Percentiles rank a stretch among this genome's conserved stretches.
These are phyloP conservation scores for Ustilago vetiveriae DNA, from an alignment of 1,284 basidiomycete genomes.

Conservation along the genomic window DNA sequence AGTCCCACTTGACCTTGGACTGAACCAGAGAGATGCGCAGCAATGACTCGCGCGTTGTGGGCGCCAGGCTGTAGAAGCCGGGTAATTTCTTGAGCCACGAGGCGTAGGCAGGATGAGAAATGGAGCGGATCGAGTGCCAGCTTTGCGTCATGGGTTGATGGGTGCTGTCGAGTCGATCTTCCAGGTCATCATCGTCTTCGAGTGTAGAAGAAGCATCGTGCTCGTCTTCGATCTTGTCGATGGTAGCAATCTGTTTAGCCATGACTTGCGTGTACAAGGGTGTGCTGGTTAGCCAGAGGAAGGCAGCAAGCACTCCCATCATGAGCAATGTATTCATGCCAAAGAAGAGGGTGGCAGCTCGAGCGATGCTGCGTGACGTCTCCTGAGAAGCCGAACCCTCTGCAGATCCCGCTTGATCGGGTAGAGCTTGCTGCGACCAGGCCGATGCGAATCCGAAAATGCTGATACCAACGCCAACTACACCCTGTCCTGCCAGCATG, in stretches of 20 bases:
- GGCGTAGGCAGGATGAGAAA: constrained; percentile 39
- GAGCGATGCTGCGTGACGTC: constrained; percentile 32
- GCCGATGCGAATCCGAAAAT: constrained; percentile 54
- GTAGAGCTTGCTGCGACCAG: constrained; percentile 32
- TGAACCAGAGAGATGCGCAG: constrained; percentile 48
- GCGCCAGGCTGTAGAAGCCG: constrained; percentile 32
- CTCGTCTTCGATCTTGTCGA: constrained; percentile 44
- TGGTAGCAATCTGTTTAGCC: constrained; percentile 43
- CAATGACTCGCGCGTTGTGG: constrained; percentile 37
- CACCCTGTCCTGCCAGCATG: constrained; percentile 61
- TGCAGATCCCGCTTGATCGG: neutral
- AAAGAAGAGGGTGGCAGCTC: constrained; percentile 49
- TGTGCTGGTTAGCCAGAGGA: constrained; percentile 41
- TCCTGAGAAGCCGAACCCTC: constrained; percentile 16
- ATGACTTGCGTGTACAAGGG: constrained; percentile 44
- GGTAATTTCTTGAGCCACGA: constrained; percentile 42
- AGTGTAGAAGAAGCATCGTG: constrained; percentile 1
- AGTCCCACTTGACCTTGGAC: constrained; percentile 47
- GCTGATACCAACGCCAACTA: constrained; percentile 54
- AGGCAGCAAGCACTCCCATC: constrained; percentile 31
- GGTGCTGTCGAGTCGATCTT: constrained; percentile 5
- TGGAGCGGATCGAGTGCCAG: constrained; percentile 45
- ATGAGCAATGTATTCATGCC: constrained; percentile 47
- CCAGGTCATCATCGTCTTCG: constrained; percentile 14
- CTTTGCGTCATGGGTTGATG: constrained; percentile 38